Percentiles rank a stretch among this genome's conserved stretches.
These are phyloP conservation scores for Sordariomycetes sp. DNA, from an alignment of 2,329 filamentous ascomycete genomes.

Conservation along the genomic window DNA sequence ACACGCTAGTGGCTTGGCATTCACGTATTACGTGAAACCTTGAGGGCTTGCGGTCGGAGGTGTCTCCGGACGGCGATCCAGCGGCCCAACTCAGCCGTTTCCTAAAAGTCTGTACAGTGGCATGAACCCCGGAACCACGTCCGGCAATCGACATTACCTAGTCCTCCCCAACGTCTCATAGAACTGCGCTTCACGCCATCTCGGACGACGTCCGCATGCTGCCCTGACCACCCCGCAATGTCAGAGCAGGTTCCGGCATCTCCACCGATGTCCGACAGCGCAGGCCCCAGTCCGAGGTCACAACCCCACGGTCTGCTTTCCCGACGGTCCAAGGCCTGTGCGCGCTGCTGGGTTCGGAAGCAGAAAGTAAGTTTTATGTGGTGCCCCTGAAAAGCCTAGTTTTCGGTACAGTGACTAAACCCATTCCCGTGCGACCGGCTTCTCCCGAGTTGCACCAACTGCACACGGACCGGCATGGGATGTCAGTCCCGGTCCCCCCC, in stretches of 20 bases:
- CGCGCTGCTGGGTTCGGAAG: background rate
- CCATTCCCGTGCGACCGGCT: background rate
- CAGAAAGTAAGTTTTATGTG: background rate
- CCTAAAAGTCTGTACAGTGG: too few species aligned
- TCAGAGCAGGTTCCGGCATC: background rate
- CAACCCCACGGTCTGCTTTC: background rate
- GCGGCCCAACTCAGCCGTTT: background rate
- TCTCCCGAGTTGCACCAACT: background rate
- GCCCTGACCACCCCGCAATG: background rate
- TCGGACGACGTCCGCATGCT: background rate
- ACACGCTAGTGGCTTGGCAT: too few species aligned
- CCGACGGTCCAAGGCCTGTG: too few species aligned
- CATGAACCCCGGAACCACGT: too few species aligned
- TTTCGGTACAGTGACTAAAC: background rate
- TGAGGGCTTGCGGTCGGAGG: too few species aligned
- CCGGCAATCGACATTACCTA: too few species aligned
- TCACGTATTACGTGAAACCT: too few species aligned
- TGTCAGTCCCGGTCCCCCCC: background rate
- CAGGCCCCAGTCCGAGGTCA: background rate
- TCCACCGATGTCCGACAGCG: background rate
- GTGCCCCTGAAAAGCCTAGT: background rate
- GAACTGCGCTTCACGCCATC: background rate
- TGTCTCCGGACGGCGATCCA: too few species aligned
- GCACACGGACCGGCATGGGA: background rate
- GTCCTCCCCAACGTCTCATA: too few species aligned